Evolutionary conservation across 768 basidiomycete species (phyloP).

Genomic region (Phanerochaete sordida): DNA sequence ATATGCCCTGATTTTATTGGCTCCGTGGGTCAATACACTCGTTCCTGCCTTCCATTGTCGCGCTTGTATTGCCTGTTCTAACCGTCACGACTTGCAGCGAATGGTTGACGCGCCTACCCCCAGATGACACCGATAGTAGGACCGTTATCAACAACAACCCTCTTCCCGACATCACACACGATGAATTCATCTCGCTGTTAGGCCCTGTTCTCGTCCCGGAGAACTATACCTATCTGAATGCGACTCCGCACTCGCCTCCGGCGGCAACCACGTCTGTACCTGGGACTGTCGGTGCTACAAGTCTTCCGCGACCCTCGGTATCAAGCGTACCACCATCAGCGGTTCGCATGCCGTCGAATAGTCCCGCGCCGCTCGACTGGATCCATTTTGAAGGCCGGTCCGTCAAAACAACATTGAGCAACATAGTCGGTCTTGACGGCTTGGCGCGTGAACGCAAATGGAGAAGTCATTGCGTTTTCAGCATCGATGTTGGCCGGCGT

Average conservation of each 20-base stretch:
- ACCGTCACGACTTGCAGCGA: not conserved
- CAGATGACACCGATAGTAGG: constrained; percentile 55
- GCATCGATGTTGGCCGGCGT: constrained; percentile 71
- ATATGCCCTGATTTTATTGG: no score
- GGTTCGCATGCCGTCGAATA: constrained; percentile 39
- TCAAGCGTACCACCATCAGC: constrained; percentile 15
- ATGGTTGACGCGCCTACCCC: constrained; percentile 7
- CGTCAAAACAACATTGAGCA: constrained; percentile 74
- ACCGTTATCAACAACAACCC: constrained; percentile 87
- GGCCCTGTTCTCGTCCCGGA: constrained; percentile 82
- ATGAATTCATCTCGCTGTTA: constrained; percentile 77
- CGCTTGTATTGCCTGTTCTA: not conserved
- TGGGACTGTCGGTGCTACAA: constrained; percentile 19
- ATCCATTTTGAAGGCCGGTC: constrained; percentile 82
- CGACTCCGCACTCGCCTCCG: constrained; percentile 14
- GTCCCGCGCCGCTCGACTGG: constrained; percentile 83
- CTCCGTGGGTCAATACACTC: not conserved
- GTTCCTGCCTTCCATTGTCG: not conserved
- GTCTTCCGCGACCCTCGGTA: constrained; percentile 28
- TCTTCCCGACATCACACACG: constrained; percentile 81
- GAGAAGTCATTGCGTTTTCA: constrained; percentile 80
- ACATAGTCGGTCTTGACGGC: constrained; percentile 76
- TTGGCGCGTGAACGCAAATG: constrained; percentile 81
- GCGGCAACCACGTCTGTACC: constrained; percentile 16
- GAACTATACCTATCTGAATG: constrained; percentile 52